Percentiles rank a stretch among this genome's conserved stretches.
phyloP scores from a whole-genome alignment of 192 early-diverging fungal species.

The Rhizoclosmatium globosum region DNA sequence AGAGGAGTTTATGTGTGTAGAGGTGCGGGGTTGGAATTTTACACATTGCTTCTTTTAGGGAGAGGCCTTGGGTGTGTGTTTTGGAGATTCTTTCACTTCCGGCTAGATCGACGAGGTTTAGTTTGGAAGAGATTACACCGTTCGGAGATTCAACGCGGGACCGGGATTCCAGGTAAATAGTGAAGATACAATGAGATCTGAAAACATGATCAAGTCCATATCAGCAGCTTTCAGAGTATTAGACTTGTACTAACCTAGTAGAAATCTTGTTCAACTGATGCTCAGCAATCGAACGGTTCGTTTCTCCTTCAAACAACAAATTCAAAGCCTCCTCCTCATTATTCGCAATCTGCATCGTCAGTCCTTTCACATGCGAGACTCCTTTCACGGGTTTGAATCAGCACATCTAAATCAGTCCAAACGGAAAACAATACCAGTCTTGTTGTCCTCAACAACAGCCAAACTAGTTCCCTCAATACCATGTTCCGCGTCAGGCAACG shows the following conservation, averaged over 20 bases:
- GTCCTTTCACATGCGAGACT: constrained; percentile 61
- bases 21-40: constrained; percentile 17
- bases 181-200: constrained; percentile 73
- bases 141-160: constrained; percentile 68
- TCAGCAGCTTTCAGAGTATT: constrained; percentile 2
- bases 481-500: constrained; percentile 35
- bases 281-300: constrained; percentile 64
- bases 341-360: constrained; percentile 59
- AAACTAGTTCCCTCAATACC: constrained; percentile 30
- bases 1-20: neutral
- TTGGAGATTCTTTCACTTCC: constrained; percentile 69
- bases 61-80: constrained; percentile 64
- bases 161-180: constrained; percentile 64
- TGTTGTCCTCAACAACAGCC: constrained; percentile 62
- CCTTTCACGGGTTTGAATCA: constrained; percentile 37
- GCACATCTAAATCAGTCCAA: too few species aligned
- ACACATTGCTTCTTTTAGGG: constrained; percentile 72
- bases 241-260: constrained; percentile 46
- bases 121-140: constrained; percentile 63
- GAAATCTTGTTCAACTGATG: constrained; percentile 69
- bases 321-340: constrained; percentile 72
- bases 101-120: constrained; percentile 70
- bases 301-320: constrained; percentile 72
- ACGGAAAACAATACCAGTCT: constrained; percentile 45
- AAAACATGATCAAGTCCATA: neutral